A percentile compares a stretch with the other conserved stretches of the same genome.
Conservation (phyloP, 129 eudicot species). For the Rutidosis leptorrhynchoides region DNA sequence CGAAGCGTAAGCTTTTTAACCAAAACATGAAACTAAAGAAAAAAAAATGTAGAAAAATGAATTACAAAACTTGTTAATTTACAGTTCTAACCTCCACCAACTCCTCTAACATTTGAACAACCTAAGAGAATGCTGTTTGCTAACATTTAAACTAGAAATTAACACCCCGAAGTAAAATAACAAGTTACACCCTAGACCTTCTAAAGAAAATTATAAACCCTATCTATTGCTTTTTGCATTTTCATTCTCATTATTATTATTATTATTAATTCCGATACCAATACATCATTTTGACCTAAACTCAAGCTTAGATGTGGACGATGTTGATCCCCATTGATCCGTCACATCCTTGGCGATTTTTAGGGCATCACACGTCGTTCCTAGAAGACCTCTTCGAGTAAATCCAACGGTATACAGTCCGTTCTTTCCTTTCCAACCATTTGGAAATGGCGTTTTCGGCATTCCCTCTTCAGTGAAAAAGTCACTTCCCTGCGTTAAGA, state of each 20-base stretch:
- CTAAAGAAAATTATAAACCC: too few species aligned
- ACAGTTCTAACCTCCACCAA: too few species aligned
- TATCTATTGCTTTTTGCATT: too few species aligned
- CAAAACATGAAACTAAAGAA: too few species aligned
- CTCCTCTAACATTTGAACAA: slow-evolving; percentile 22
- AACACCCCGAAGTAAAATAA: too few species aligned
- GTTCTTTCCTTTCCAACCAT: slow-evolving; percentile 81
- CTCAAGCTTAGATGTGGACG: slow-evolving; percentile 11
- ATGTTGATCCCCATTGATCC: slow-evolving; percentile 38
- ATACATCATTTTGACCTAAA: slow-evolving; percentile 25
- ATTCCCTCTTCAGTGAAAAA: slow-evolving; percentile 67
- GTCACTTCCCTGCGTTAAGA: slow-evolving; percentile 47
- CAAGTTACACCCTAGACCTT: too few species aligned
- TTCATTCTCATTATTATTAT: too few species aligned
- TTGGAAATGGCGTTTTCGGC: slow-evolving; percentile 78
- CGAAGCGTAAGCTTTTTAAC: too few species aligned
- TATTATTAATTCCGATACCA: too few species aligned
- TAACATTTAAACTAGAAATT: slow-evolving; percentile 9
- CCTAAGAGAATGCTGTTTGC: slow-evolving; percentile 22
- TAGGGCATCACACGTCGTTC: slow-evolving; percentile 63
- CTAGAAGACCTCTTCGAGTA: slow-evolving; percentile 76
- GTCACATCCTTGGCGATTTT: slow-evolving; percentile 60
- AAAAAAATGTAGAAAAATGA: too few species aligned
- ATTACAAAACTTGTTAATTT: too few species aligned
- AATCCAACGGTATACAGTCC: slow-evolving; percentile 82